Conservation (phyloP, 2,329 filamentous ascomycete genomes). For the Fusarium newnesense region DNA sequence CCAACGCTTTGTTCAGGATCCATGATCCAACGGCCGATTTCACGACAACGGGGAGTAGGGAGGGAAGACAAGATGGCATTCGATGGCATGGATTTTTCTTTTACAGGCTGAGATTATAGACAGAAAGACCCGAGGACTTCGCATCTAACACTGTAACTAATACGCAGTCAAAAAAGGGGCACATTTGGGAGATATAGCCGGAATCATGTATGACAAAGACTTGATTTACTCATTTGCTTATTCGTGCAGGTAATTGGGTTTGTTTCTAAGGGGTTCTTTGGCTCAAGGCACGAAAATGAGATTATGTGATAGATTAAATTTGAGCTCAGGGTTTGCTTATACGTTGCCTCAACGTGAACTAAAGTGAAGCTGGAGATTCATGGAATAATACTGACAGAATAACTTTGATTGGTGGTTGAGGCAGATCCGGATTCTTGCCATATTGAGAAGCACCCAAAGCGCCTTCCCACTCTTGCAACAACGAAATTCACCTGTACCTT, state of each 20-base stretch:
- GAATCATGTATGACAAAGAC: slow-evolving; percentile 50
- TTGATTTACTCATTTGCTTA: slow-evolving; percentile 42
- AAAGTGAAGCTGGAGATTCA: background rate
- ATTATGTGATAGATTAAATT: slow-evolving; percentile 38
- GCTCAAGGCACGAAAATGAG: slow-evolving; percentile 33
- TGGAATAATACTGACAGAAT: background rate
- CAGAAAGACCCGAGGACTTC: slow-evolving; percentile 46
- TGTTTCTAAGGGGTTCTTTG: slow-evolving; percentile 31
- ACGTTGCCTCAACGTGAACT: background rate
- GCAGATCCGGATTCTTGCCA: background rate
- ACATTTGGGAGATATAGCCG: slow-evolving; percentile 46
- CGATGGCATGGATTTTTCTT: slow-evolving; percentile 46
- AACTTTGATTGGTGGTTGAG: background rate
- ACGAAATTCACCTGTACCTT: background rate
- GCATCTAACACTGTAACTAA: slow-evolving; percentile 51
- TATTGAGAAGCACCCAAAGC: background rate
- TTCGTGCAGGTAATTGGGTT: slow-evolving; percentile 32
- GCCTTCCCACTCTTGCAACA: background rate
- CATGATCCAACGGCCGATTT: slow-evolving; percentile 39
- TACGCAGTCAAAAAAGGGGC: slow-evolving; percentile 50
- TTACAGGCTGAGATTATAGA: slow-evolving; percentile 51
- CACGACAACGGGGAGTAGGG: slow-evolving; percentile 37
- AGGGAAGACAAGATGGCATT: slow-evolving; percentile 42
- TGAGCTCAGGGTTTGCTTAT: slow-evolving; percentile 24
- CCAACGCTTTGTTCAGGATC: slow-evolving; percentile 41